Evolutionary conservation across 768 basidiomycete genomes (phyloP), one percentile per base, ranked within the genome.

Genomic region (Lentinula boryana): DNA sequence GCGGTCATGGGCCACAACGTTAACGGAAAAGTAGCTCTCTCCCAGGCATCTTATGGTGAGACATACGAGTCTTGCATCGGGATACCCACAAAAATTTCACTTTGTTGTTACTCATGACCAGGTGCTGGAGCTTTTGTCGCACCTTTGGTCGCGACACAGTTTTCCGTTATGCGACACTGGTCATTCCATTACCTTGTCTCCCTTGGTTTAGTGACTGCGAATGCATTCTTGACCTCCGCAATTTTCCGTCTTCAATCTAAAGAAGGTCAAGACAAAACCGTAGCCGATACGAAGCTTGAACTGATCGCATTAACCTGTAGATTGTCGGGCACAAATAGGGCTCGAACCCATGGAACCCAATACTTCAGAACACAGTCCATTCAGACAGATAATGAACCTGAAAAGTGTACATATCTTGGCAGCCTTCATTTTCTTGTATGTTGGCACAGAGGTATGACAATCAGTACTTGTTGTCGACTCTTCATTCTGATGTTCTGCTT

Each of bases 121-220:
- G 88, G 89, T 18, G 72, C 80, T 0, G 89, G 89, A 1, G 88
- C 88, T 2, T 73, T 90, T 9, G 75, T 75, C 7, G 71, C 92
- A 0, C 93, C 94, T 2, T 78, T 95, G 16, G 84, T 88, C 0
- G 81, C 93, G 0, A 95, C 94, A 0, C 89, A 93, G 60, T 95
- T 95, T 64, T 78, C 89, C 0, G 82, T 84, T 60, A 66, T 83
- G 23, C 70, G 64, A 0, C 79, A 74, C 36, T 94, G 92, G 93
- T 89, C 86, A 0, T 87, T 89, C 69, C 88, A 93, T 69, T 95
- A 86, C 67, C 77, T 93, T 8, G 75, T 75, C 1, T 91, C 90
- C 0, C 71, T 93, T 0, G 87, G 84, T 1, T 64, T 95, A n/a
- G 84, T 89, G 0, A 58, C 84, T 15, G 63, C 75, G 44, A 92